Evolutionary conservation across 1,139 yeast genomes (phyloP), one percentile per base, ranked within the genome.

Genomic region (Suhomyces anneliseae): DNA sequence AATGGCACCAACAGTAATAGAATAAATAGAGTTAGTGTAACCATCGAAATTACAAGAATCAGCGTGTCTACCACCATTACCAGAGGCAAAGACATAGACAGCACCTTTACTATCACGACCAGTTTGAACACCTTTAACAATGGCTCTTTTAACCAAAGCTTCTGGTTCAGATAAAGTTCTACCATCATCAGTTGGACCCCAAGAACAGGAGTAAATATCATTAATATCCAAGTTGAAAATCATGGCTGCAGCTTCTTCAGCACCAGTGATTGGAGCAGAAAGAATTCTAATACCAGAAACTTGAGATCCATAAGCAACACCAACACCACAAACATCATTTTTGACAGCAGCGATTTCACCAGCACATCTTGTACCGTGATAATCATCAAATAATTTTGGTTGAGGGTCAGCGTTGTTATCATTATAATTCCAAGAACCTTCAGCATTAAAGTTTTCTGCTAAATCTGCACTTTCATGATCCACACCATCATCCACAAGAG

Each of bases 141-240:
- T 78, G 1, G 99, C 96, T 54, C 87, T 82, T 57, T 82, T 80
- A 9, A 93, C 97, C 34, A 92, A 60, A 34, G 70, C 63, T 27
- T 90, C 89, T 0, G 99, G 99, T 6, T 82, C 95, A 41, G 89
- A 90, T 75, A 93, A 81, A 0, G 96, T 82, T 51, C 66, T 75
- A 0, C 99, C 99, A 64, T 92, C 88, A 65, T 95, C 99, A 1
- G 92, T 81, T 1, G 99, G 99, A 2, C 99, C 99, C 99, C 99
- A 95, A 5, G 97, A 90, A 66, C 99, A 95, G 4, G 97, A 89
- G 65, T 90, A 95, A 36, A 95, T 93, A 65, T 92, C 96, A 63
- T 93, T 93, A 9, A 78, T 76, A 51, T 89, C 92, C 58, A 87
- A 72, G 0, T 85, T 95, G 66, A 86, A 87, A 38, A 87, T 76